Conservation (phyloP, 306 rosid species). For the Oemleria cerasiformis region DNA sequence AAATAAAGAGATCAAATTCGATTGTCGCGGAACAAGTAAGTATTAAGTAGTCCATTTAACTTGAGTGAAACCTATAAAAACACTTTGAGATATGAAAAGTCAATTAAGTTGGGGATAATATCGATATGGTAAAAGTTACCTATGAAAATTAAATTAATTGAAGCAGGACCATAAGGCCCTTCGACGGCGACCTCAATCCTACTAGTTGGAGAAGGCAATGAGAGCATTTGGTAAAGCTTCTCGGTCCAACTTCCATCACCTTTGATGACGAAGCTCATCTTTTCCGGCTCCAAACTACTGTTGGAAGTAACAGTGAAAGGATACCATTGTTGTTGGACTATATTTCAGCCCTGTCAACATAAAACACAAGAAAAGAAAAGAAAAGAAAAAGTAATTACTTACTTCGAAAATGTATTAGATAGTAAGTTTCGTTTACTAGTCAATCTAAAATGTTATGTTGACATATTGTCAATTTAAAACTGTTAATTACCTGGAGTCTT, state of each 20-base stretch:
- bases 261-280: constrained; percentile 61
- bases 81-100: not conserved
- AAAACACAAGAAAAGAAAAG: not conserved
- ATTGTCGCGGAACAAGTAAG: no score
- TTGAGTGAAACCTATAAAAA: not conserved
- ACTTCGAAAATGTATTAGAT: no score
- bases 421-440: not conserved
- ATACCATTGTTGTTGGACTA: constrained; percentile 85
- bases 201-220: constrained; percentile 42
- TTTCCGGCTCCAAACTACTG: constrained; percentile 58
- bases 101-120: not conserved
- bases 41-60: no score
- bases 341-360: constrained; percentile 50
- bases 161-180: constrained; percentile 73
- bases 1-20: not conserved
- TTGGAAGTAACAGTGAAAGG: constrained; percentile 76
- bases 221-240: constrained; percentile 57
- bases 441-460: not conserved
- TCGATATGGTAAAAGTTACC: no score
- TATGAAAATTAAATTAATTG: constrained; percentile 49
- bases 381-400: not conserved
- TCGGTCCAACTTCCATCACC: constrained; percentile 66
- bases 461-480: not conserved
- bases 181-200: constrained; percentile 53
- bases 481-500: constrained; percentile 44